Evolutionary conservation across 345 rosid species (phyloP), one percentile per base, ranked within the genome.

Genomic region (Populus davidiana): DNA sequence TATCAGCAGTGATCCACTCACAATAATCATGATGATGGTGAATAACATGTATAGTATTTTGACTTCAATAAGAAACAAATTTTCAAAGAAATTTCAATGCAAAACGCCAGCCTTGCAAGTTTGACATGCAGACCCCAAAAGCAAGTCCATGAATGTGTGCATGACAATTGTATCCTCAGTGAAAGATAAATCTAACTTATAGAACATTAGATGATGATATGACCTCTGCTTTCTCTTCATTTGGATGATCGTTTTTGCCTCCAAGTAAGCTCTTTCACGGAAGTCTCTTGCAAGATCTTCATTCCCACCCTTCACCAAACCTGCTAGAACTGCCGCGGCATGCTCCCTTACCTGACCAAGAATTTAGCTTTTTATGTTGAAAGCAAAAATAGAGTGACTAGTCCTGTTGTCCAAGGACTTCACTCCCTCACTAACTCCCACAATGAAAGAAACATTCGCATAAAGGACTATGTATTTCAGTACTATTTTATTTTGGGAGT

Each of bases 251-350:
- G 82, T 69, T 81, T 80, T 93, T 73, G 98, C 99, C 80, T 87
- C 94, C 78, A 78, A 83, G 77, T 89, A 93, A 79, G 96, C 91
- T 85, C 94, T 89, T 56, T 90, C 89, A 63, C 97, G 96, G 86
- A 96, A 93, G 67, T 89, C 89, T 80, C 82, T 86, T 33, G 96
- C 94, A 81, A 96, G 87, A 81, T 87, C 87, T 84, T 89, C 93
- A 84, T 93, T 96, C 67, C 93, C 99, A 61, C 98, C 98, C 86
- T 96, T 96, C 96, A 92, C 88, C 77, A 96, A 82, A 73, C 98
- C 98, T 61, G 98, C 99, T 76, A 96, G 88, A 85, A 96, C 98
- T 50, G 97, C 93, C 36, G 98, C 98, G 39, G 98, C 97, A 84
- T 93, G 99, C 90, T 96, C 99, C 75, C 99, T 92, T 78, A 96